phyloP scores from a whole-genome alignment of 2,329 filamentous ascomycete species.

The Catunica adiposa region DNA sequence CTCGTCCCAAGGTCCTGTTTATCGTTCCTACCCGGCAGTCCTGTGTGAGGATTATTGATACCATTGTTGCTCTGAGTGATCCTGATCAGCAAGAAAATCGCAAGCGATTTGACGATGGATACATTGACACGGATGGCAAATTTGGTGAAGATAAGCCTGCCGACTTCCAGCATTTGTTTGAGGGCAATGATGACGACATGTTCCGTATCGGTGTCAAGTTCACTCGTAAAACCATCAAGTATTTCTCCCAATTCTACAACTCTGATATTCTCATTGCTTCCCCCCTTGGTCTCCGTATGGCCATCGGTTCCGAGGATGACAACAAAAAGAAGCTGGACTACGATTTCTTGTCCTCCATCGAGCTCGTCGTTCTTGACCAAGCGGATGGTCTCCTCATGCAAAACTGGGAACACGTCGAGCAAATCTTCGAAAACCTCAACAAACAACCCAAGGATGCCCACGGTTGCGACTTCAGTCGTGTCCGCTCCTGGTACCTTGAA shows the following conservation, averaged over 20 bases:
- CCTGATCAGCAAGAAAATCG: conserved; percentile 91
- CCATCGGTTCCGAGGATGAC: conserved; percentile 62
- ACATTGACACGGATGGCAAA: conserved; percentile 46
- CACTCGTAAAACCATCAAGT: conserved; percentile 88
- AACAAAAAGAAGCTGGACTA: conserved; percentile 48
- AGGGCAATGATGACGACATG: conserved; percentile 92
- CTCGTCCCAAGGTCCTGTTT: conserved; percentile 81
- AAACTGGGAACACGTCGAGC: conserved; percentile 93
- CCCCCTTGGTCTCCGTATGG: conserved; percentile 74
- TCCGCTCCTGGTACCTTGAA: conserved; percentile 86
- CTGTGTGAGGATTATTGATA: conserved; percentile 61
- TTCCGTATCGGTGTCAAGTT: conserved; percentile 95
- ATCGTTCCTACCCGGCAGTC: conserved; percentile 78
- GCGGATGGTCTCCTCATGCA: conserved; percentile 91
- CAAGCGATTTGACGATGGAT: conserved; percentile 78
- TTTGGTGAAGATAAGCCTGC: conserved; percentile 61
- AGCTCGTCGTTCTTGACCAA: conserved; percentile 79
- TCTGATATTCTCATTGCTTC: conserved; percentile 90
- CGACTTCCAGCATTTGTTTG: conserved; percentile 79
- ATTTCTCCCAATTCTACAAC: conserved; percentile 88
- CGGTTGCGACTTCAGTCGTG: conserved; percentile 82
- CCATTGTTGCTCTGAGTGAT: conserved; percentile 57
- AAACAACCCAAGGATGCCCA: conserved; percentile 76
- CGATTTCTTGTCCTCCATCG: conserved; percentile 88
- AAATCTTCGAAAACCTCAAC: conserved; percentile 83